Base-by-base conservation (phyloP, 352 stramenopile genomes). In the Phytophthora megakarya region DNA sequence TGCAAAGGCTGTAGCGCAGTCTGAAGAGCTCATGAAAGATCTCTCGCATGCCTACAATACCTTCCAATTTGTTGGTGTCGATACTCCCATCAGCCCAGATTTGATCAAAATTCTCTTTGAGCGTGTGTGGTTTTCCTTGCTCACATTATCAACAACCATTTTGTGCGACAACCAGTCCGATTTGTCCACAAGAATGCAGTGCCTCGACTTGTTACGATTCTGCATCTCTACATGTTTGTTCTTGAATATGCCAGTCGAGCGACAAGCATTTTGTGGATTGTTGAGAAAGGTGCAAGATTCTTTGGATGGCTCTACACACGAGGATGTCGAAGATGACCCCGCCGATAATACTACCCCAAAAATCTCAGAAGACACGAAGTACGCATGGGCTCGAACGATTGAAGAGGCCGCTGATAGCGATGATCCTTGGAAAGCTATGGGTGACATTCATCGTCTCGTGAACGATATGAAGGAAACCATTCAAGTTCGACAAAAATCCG, bases 61-160 rank as follows among this genome's bases (percentile, higher is more conserved):
- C 5, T 98, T 98, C 70, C 84, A 96, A 33, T 93, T 97, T 35
- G 84, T 98, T 7, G 89, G 91, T n/a, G 81, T 98, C 9, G 91
- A 98, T 54, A 78, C 88, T 1, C 83, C 78, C 23, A 95, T 96
- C 58, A 96, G 88, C 49, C 86, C 86, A 3, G 92, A 98, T 32
- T 69, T 98, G 23, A 95, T 98, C 65, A 97, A 96, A 61, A 72
- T 96, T 13, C 76, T 98, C 10, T 97, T 98, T 30, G 83, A 96
- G 49, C 84, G 93, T 7, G 93, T 96, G n/a, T 99, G 95, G 94
- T 98, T 98, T 65, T 93, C 97, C 39, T 89, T 98, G 50, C 81
- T 95, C n/a, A 81, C 88, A 26, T 70, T 97, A 0, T 86, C 86
- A 26, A 95, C 85, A 7, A 92, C 81, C 1, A 96, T 96, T 50